Base-by-base conservation (phyloP, 495 filamentous ascomycete genomes). In the Neurospora pannonica region DNA sequence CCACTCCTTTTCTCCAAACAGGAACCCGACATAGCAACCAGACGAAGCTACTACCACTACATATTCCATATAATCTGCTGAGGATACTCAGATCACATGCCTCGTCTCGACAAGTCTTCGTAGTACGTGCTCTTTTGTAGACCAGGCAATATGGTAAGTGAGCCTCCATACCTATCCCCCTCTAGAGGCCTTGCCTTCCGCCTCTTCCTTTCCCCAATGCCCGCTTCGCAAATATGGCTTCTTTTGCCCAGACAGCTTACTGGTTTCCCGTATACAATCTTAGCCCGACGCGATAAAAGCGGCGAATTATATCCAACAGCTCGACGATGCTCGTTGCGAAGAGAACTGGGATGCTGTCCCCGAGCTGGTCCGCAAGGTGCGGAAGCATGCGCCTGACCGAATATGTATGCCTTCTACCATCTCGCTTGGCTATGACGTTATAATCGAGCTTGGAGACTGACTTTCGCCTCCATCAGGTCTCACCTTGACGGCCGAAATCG, bases 261-360 rank as follows among this genome's bases (percentile, higher is more conserved):
- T 71, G 34, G 71, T 71, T 5, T 67, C 31, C 4, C 21, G 1
- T 24, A 71, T 71, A 31, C 54, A n/a, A 17, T 8, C 28, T n/a
- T 46, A 84, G 83, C 80, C 81, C 81, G 88, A 84, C 86, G 74
- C 81, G 72, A 71, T 80, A 73, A 99, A 99, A 85, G 94, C 91
- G 70, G 87, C 87, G 74, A 89, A 90, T 78, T 97, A 97, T 82
- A 86, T 95, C 76, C 85, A 87, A 79, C 89, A 89, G 83, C 89
- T 99, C 76, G 93, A 98, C 79, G 88, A 89, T 77, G 93, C 94
- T 76, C 92, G 96, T 74, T 96, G 93, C 79, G 89, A 95, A 78
- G 94, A 93, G 38, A 90, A 88, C 78, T 99, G 96, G 96, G 88
- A 92, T 75, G 92, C 92, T 38, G 88, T 98, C n/a, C 92, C 92